phyloP scores from a whole-genome alignment of 495 filamentous ascomycete genomes.

The Elasticomyces elasticus region DNA sequence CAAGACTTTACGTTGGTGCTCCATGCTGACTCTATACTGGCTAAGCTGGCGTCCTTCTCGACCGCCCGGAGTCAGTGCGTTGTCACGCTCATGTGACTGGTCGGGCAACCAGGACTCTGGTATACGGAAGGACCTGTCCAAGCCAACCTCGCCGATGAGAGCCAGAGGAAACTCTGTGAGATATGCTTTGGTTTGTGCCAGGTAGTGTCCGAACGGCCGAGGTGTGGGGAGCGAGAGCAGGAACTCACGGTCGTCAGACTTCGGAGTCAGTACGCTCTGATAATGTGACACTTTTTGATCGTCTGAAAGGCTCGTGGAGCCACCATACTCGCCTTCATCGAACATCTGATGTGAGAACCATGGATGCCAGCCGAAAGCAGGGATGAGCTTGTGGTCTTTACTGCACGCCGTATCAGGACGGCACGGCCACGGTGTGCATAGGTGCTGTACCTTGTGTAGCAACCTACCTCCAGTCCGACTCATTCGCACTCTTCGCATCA shows the following conservation, averaged over 20 bases:
- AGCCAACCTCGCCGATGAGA: slow-evolving; percentile 78
- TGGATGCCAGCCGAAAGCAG: slow-evolving; percentile 96
- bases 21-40: slow-evolving; percentile 61
- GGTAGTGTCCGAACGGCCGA: slow-evolving; percentile 52
- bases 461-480: slow-evolving; percentile 20
- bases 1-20: slow-evolving; percentile 68
- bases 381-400: slow-evolving; percentile 44
- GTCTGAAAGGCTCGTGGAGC: slow-evolving; percentile 32
- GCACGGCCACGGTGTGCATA: neutral
- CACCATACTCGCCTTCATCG: slow-evolving; percentile 44
- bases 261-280: slow-evolving; percentile 51
- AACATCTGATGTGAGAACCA: slow-evolving; percentile 92
- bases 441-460: slow-evolving; percentile 9
- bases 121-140: slow-evolving; percentile 78
- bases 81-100: slow-evolving; percentile 43
- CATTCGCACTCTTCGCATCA: slow-evolving; percentile 5
- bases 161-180: slow-evolving; percentile 56
- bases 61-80: slow-evolving; percentile 63
- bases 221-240: slow-evolving; percentile 61
- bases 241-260: slow-evolving; percentile 51
- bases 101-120: slow-evolving; percentile 52
- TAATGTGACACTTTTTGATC: slow-evolving; percentile 62
- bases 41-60: slow-evolving; percentile 68
- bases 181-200: slow-evolving; percentile 53
- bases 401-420: neutral